A percentile compares a stretch with the other conserved stretches of the same genome.
phyloP scores from a whole-genome alignment of 2,329 filamentous ascomycete genomes.

The Trichoderma brevicompactum region DNA sequence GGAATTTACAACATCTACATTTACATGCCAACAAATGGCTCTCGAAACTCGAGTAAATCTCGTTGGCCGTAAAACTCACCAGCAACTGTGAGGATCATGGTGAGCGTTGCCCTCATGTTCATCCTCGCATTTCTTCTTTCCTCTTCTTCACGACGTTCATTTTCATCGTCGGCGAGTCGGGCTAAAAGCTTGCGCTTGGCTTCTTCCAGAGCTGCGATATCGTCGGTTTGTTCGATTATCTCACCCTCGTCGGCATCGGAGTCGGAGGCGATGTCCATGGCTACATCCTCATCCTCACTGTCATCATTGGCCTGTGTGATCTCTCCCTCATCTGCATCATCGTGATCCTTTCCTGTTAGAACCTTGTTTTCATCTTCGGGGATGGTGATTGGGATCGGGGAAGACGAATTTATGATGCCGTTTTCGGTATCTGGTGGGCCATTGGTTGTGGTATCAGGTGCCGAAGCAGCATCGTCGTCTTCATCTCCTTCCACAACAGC shows the following conservation, averaged over 20 bases:
- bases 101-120: slow-evolving; percentile 73
- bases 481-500: slow-evolving; percentile 37
- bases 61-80: slow-evolving; percentile 90
- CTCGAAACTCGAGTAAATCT: slow-evolving; percentile 78
- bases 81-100: slow-evolving; percentile 88
- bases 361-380: background rate
- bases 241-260: slow-evolving; percentile 46
- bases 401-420: background rate
- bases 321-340: slow-evolving; percentile 33
- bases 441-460: background rate
- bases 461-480: background rate
- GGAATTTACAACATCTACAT: slow-evolving; percentile 17
- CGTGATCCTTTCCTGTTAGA: background rate
- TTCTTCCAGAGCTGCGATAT: slow-evolving; percentile 49
- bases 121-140: slow-evolving; percentile 45
- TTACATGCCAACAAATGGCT: slow-evolving; percentile 59
- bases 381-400: background rate
- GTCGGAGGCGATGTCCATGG: slow-evolving; percentile 50
- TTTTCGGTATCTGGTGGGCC: background rate
- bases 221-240: slow-evolving; percentile 37
- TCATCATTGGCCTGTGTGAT: slow-evolving; percentile 23
- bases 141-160: slow-evolving; percentile 37
- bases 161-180: slow-evolving; percentile 43
- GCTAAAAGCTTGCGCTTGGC: slow-evolving; percentile 55
- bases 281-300: slow-evolving; percentile 38